These are phyloP conservation scores for Arxiozyma heterogenica DNA, from an alignment of 1,139 yeast species.

Conservation along the genomic window DNA sequence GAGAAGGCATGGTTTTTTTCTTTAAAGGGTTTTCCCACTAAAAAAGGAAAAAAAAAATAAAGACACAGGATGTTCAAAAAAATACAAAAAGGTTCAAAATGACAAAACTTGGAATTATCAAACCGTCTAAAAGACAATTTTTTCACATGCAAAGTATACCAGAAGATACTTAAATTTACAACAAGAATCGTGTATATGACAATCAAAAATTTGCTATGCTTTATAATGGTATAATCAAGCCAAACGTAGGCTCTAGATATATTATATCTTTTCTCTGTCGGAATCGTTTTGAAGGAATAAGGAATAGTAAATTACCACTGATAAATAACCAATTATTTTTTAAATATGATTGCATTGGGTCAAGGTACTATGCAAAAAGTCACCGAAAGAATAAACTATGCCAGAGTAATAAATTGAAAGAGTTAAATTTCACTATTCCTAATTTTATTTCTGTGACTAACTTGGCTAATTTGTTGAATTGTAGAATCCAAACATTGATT, in stretches of 20 bases:
- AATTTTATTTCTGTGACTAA: slow-evolving; percentile 67
- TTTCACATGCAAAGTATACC: too few relatives aligned
- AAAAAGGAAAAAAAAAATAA: too few relatives aligned
- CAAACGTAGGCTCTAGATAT: background rate
- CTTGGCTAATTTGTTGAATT: slow-evolving; percentile 59
- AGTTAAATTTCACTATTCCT: slow-evolving; percentile 46
- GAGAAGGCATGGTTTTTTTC: too few relatives aligned
- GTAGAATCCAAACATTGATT: slow-evolving; percentile 53
- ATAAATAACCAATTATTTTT: background rate
- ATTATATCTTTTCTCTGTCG: background rate
- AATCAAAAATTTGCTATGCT: background rate
- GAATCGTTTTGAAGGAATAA: background rate
- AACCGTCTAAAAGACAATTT: background rate
- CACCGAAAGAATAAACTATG: slow-evolving; percentile 10
- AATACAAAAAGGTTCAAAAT: background rate
- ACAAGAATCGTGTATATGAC: background rate
- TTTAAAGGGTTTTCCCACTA: too few relatives aligned
- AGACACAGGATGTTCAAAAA: too few relatives aligned
- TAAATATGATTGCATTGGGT: background rate
- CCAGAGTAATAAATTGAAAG: slow-evolving; percentile 19
- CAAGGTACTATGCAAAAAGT: slow-evolving; percentile 11
- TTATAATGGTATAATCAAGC: background rate
- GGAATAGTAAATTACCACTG: background rate
- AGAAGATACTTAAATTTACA: too few relatives aligned
- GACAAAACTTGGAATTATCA: background rate